A percentile compares a stretch with the other conserved stretches of the same genome.
Evolutionary conservation across 2,329 filamentous ascomycete genomes (phyloP).

Genomic region (Colletotrichum sp.): DNA sequence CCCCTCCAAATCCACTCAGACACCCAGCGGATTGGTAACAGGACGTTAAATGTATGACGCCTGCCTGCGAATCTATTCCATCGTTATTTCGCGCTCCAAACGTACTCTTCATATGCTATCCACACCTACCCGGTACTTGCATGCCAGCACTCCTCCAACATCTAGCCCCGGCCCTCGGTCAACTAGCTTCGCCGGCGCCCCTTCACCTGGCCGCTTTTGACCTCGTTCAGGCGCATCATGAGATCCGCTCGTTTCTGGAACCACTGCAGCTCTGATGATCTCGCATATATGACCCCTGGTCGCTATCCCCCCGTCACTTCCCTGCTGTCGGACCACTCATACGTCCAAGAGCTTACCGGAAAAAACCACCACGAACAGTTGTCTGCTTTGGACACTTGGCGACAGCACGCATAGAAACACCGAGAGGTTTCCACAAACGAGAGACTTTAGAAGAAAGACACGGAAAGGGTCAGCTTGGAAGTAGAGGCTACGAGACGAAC

Average conservation of each 20-base stretch:
- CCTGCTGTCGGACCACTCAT: neutral
- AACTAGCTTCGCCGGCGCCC: constrained; percentile 16
- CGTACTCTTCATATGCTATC: constrained; percentile 2
- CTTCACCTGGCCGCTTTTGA: constrained; percentile 20
- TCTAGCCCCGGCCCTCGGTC: constrained; percentile 20
- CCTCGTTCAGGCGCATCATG: constrained; percentile 21
- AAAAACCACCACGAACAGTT: neutral
- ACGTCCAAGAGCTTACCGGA: neutral
- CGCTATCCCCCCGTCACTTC: constrained; percentile 2
- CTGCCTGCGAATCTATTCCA: constrained; percentile 9
- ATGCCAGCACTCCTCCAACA: constrained; percentile 6
- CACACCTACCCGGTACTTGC: constrained; percentile 1
- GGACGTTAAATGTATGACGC: constrained; percentile 23
- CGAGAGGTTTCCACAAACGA: neutral
- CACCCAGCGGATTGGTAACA: constrained; percentile 20
- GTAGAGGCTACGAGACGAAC: neutral
- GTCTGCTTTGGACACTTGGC: neutral
- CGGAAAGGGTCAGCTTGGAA: neutral
- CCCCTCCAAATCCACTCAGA: constrained; percentile 11
- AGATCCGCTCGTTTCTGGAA: constrained; percentile 18
- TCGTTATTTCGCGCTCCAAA: neutral
- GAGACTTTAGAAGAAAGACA: neutral
- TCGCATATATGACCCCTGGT: constrained; percentile 22
- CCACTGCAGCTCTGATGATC: constrained; percentile 20
- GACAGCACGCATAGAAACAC: neutral